A percentile compares a stretch with the other conserved stretches of the same genome.
phyloP scores from a whole-genome alignment of 352 stramenopile species.

The Pythium aquatile region DNA sequence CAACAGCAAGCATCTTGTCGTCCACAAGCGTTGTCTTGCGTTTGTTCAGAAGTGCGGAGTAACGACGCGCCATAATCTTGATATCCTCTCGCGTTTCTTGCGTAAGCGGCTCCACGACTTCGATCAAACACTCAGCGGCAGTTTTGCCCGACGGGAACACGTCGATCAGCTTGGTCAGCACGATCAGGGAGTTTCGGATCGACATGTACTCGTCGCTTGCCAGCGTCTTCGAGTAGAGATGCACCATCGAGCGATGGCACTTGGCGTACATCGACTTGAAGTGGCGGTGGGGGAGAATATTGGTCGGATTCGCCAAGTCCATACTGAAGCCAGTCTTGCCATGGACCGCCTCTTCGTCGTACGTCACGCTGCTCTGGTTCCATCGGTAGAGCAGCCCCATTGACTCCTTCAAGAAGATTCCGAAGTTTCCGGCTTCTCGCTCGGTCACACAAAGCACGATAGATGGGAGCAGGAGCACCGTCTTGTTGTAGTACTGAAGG shows the following conservation, averaged over 20 bases:
- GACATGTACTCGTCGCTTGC: conserved; percentile 77
- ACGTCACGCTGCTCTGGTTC: conserved; percentile 77
- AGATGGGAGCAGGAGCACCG: conserved; percentile 73
- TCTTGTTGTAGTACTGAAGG: conserved; percentile 81
- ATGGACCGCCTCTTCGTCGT: conserved; percentile 75
- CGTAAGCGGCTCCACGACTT: conserved; percentile 63
- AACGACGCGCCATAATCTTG: conserved; percentile 89
- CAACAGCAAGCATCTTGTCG: conserved; percentile 48
- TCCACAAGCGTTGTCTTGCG: conserved; percentile 65
- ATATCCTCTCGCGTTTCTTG: conserved; percentile 86
- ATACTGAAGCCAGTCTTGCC: conserved; percentile 73
- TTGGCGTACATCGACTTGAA: conserved; percentile 76
- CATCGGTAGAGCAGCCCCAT: conserved; percentile 65
- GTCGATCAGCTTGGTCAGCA: conserved; percentile 89
- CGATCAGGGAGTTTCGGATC: conserved; percentile 81
- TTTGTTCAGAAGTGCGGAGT: conserved; percentile 81
- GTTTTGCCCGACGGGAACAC: conserved; percentile 70
- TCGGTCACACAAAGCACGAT: conserved; percentile 83
- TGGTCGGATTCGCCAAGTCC: conserved; percentile 62
- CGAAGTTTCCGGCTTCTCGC: conserved; percentile 82
- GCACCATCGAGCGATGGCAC: conserved; percentile 72
- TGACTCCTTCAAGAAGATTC: conserved; percentile 85
- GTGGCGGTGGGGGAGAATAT: conserved; percentile 57
- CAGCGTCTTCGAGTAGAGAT: conserved; percentile 62
- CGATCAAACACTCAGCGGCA: conserved; percentile 60